Base-by-base conservation (phyloP, 176 grass and related monocot species). In the Pharus latifolius region DNA sequence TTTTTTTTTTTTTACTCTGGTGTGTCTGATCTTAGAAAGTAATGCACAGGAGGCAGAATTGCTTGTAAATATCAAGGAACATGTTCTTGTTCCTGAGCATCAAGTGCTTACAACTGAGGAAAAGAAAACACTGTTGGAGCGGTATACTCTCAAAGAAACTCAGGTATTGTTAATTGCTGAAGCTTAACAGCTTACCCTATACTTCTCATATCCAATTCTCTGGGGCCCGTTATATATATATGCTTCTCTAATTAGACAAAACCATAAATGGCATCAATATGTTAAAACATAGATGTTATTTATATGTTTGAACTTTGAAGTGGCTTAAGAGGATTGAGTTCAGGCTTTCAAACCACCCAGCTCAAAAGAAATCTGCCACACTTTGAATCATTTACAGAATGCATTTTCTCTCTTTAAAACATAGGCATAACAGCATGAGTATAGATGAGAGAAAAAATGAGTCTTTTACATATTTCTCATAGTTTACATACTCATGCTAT, bases 31-130 rank as follows among this genome's bases (percentile, higher is more conserved):
- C 37, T 28, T 31, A 31, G 2, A 53, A 84, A 62, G 40, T 41
- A 44, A 76, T 72, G 34, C n/a, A 17, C 77, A 91, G 87, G 91
- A 96, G 25, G 80, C 91, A 2, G 91, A 96, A 66, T 22, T 96
- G 68, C 91, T 96, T 72, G 67, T 96, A 74, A 96, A 96, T 51
- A 88, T 96, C 46, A 96, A 96, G 74, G 91, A 96, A 19, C 91
- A 96, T 80, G 87, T 91, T 67, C 87, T 96, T 60, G 82, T 91
- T 69, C 87, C 91, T 63, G 84, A 91, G 57, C 91, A 96, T 77
- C 87, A 96, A 24, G 77, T 96, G 59, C 91, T 96, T 54, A 83
- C 81, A 16, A 96, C 68, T n/a, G 87, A 85, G 54, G 91, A 96
- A 78, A 96, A 91, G 61, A 91, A 96, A 59, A 88, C 87, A 24